These are phyloP conservation scores for Sporothrix inflata DNA, from an alignment of 2,329 filamentous ascomycete species.

Conservation along the genomic window DNA sequence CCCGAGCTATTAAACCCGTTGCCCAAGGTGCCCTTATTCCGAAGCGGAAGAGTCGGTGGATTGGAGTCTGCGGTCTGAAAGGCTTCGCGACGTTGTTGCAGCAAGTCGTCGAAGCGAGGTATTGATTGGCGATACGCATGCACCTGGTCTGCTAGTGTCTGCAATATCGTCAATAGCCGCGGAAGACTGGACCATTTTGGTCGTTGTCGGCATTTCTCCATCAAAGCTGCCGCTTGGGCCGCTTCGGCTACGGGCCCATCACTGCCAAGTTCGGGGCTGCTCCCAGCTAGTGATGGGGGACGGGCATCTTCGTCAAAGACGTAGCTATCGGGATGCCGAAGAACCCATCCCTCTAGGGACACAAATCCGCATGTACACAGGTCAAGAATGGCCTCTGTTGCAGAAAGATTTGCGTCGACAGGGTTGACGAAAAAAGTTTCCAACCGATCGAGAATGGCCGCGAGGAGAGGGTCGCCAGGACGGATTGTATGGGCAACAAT, in stretches of 20 bases:
- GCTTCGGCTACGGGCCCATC: background rate
- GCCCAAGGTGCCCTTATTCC: background rate
- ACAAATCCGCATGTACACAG: conserved; percentile 84
- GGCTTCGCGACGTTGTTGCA: conserved; percentile 66
- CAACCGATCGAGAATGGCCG: conserved; percentile 68
- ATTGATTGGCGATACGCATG: conserved; percentile 64
- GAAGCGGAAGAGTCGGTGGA: conserved; percentile 16
- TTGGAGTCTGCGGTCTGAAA: conserved; percentile 61
- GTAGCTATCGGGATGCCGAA: conserved; percentile 70
- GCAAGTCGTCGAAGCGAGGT: conserved; percentile 72
- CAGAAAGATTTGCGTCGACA: conserved; percentile 84
- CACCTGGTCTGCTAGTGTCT: conserved; percentile 65
- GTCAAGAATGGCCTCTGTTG: conserved; percentile 82
- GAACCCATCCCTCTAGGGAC: conserved; percentile 86
- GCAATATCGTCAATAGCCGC: conserved; percentile 60
- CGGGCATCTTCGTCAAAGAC: conserved; percentile 53
- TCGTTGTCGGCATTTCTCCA: conserved; percentile 56
- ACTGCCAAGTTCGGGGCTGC: background rate
- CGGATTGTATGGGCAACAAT: conserved; percentile 64
- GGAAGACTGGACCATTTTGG: conserved; percentile 59
- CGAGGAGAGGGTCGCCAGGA: conserved; percentile 64
- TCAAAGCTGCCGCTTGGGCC: conserved; percentile 42
- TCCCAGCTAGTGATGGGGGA: too few species aligned
- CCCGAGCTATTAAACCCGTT: conserved; percentile 37
- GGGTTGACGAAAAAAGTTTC: conserved; percentile 86